Base-by-base conservation (phyloP, 2,329 filamentous ascomycete species). In the Xylaria hypoxylon region DNA sequence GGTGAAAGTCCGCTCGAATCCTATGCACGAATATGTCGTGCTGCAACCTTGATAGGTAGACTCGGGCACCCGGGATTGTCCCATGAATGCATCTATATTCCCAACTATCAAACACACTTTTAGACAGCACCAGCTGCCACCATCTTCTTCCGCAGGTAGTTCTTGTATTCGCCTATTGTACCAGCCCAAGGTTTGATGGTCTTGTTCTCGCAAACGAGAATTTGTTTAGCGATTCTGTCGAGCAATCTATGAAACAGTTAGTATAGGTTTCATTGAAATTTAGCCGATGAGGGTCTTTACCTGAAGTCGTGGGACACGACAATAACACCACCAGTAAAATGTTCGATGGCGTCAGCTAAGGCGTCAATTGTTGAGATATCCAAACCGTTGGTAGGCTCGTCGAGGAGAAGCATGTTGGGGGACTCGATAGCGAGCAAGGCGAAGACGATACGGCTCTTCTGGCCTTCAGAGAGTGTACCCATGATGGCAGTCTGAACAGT, bases 191-290 rank as follows among this genome's bases (percentile, higher is more conserved):
- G 83, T 75, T 87, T 90, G 75, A 98, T 94, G 15, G 94, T 94
- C 87, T 94, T 94, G 89, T 99, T 94, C 85, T 99, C 96, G 83
- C 96, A 99, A 63, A 99, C 96, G 84, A 99, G 90, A 82, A 99
- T 99, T 81, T 99, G 93, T 88, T 99, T 99, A 75, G 96, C 96
- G 80, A 99, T 98, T 87, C 97, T 97, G 89, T 99, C 96, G 72
- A 99, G 90, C 77, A 99, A 86, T 86, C 95, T 96, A 64, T 63
- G 42, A 44, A 44, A 10, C 19, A 31, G 59, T 75, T 71, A 78
- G 69, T 53, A 69, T 47, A 50, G 8, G 44, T 31, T 22, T 47
- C n/a, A n/a, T 2, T 15, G 13, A 19, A 53, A 63, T 53, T 26
- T 61, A 38, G 7, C 5, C 10, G n/a, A 42, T 33, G 22, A 11